Percentiles rank a stretch among this genome's conserved stretches.
Conservation (phyloP, 129 eudicot genomes). For the Artemisia tridentata region DNA sequence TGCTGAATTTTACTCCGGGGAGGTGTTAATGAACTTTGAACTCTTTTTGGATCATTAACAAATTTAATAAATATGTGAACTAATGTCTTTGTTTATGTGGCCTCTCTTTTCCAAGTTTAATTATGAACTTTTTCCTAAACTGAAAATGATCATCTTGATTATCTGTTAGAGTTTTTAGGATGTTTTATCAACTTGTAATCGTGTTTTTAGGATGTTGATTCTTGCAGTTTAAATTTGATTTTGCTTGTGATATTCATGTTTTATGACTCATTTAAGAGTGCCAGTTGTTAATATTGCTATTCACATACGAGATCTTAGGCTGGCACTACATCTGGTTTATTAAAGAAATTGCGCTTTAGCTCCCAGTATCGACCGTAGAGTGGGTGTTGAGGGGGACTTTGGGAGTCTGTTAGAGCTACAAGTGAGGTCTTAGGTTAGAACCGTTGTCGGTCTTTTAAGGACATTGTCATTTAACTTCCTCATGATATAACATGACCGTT, state of each 20-base stretch:
- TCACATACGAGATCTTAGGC: too few species aligned
- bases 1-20: slow-evolving; percentile 41
- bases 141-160: slow-evolving; percentile 25
- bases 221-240: slow-evolving; percentile 1
- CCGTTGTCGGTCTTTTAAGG: too few species aligned
- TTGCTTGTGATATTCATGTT: slow-evolving; percentile 12
- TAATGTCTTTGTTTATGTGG: slow-evolving; percentile 27
- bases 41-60: slow-evolving; percentile 25
- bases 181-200: slow-evolving; percentile 11
- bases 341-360: too few species aligned
- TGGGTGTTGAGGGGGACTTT: too few species aligned
- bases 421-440: too few species aligned
- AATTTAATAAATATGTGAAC: slow-evolving; percentile 39
- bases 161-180: slow-evolving; percentile 17
- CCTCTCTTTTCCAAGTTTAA: slow-evolving; percentile 32
- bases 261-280: neutral
- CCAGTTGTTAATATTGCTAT: neutral
- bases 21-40: slow-evolving; percentile 36
- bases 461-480: too few species aligned
- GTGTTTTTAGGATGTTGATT: neutral
- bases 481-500: too few species aligned
- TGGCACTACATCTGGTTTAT: too few species aligned
- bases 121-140: slow-evolving; percentile 38
- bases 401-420: too few species aligned
- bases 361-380: too few species aligned